A percentile compares a stretch with the other conserved stretches of the same genome.
phyloP scores from a whole-genome alignment of 2,329 filamentous ascomycete genomes.

The Trichophyton equinum region DNA sequence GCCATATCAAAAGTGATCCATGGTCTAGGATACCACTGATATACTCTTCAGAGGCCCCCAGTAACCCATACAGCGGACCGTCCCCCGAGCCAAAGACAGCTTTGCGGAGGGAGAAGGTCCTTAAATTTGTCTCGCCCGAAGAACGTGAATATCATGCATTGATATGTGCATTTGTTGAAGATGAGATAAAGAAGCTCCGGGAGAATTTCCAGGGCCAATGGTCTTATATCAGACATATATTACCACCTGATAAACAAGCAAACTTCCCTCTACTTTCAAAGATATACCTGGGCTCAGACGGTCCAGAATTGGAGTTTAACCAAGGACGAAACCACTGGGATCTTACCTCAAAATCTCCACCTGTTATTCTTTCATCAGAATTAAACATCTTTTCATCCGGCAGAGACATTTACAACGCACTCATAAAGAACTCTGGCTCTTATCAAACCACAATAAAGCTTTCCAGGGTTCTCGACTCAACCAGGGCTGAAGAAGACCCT shows the following conservation, averaged over 20 bases:
- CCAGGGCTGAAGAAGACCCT: neutral
- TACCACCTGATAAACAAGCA: neutral
- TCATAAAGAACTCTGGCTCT: constrained; percentile 23
- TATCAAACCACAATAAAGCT: constrained; percentile 5
- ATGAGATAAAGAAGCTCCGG: constrained; percentile 28
- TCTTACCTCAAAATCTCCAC: constrained; percentile 12
- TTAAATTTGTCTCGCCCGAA: constrained; percentile 22
- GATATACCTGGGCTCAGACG: neutral
- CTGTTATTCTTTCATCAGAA: constrained; percentile 24
- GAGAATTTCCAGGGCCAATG: constrained; percentile 17
- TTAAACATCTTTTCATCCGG: constrained; percentile 21
- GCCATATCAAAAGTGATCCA: constrained; percentile 14
- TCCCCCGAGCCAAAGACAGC: constrained; percentile 39
- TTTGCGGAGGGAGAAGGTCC: constrained; percentile 30
- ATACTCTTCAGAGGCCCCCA: constrained; percentile 35
- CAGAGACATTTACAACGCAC: constrained; percentile 15
- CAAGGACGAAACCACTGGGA: neutral
- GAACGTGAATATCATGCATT: constrained; percentile 23
- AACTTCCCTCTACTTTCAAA: neutral
- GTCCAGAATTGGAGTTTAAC: neutral
- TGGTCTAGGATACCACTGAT: neutral
- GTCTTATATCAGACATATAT: constrained; percentile 22
- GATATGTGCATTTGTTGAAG: constrained; percentile 22
- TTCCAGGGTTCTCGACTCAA: neutral
- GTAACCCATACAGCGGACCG: constrained; percentile 36